Conservation (phyloP, 2,329 filamentous ascomycete genomes). For the Botryotinia calthae region DNA sequence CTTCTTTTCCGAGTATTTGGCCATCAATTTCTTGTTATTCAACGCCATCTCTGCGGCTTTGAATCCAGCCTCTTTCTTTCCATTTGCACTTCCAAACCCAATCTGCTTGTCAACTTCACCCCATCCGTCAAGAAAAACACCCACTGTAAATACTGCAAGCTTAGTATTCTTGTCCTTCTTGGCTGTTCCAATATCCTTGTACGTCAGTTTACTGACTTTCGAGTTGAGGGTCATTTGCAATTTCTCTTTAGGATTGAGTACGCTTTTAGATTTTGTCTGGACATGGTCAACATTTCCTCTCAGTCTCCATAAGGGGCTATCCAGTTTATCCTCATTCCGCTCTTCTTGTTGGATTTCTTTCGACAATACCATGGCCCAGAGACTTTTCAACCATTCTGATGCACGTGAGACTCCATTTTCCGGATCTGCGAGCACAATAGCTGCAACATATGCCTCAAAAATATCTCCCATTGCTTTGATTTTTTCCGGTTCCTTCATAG, state of each 20-base stretch:
- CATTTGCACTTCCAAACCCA: slow-evolving; percentile 60
- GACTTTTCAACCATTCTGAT: slow-evolving; percentile 67
- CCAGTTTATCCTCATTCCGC: slow-evolving; percentile 24
- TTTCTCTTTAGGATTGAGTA: slow-evolving; percentile 50
- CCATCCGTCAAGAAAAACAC: slow-evolving; percentile 65
- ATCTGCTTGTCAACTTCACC: slow-evolving; percentile 60
- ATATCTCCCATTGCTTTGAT: slow-evolving; percentile 80
- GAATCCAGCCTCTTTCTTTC: slow-evolving; percentile 67
- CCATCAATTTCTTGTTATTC: slow-evolving; percentile 60
- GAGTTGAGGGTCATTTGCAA: slow-evolving; percentile 52
- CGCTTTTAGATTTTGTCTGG: slow-evolving; percentile 4
- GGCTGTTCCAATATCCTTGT: slow-evolving; percentile 54
- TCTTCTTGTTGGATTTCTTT: slow-evolving; percentile 50
- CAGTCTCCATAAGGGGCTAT: slow-evolving; percentile 36
- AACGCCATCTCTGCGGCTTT: slow-evolving; percentile 65
- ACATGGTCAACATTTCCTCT: slow-evolving; percentile 24
- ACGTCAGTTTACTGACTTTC: slow-evolving; percentile 56
- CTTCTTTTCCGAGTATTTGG: slow-evolving; percentile 47
- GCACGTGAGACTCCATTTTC: slow-evolving; percentile 59
- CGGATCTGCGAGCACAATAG: slow-evolving; percentile 67
- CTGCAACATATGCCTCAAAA: slow-evolving; percentile 88
- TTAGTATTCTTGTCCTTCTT: slow-evolving; percentile 54
- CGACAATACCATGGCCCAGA: slow-evolving; percentile 68
- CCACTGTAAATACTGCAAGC: slow-evolving; percentile 60
- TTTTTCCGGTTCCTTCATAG: slow-evolving; percentile 46